Percentiles rank a stretch among this genome's conserved stretches.
Conservation (phyloP, 805 yeast species). For the Nakazawaea populi region DNA sequence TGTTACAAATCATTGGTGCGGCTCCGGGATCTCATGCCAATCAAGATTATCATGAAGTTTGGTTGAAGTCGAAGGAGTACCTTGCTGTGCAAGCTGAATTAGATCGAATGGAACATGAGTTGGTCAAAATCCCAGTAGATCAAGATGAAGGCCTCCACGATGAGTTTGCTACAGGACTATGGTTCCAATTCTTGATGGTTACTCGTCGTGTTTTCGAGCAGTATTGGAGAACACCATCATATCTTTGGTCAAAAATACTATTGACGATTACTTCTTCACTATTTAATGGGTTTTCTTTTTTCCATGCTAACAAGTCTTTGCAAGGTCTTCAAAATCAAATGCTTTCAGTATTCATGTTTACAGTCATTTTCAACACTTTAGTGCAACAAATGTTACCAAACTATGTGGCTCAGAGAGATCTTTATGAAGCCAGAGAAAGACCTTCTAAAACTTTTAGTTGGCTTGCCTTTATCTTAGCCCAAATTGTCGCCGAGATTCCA, state of each 20-base stretch:
- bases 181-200: no score
- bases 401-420: constrained; percentile 51
- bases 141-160: no score
- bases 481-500: constrained; percentile 54
- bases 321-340: constrained; percentile 55
- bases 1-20: not conserved
- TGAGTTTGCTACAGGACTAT: no score
- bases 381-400: constrained; percentile 59
- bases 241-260: constrained; percentile 42
- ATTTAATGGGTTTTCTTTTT: constrained; percentile 54
- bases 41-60: no score
- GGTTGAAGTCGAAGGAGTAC: no score
- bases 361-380: constrained; percentile 48
- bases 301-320: constrained; percentile 43
- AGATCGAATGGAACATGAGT: no score
- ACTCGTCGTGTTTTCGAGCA: constrained; percentile 19
- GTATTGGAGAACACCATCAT: constrained; percentile 42
- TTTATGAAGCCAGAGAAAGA: constrained; percentile 66
- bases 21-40: no score
- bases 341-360: constrained; percentile 54
- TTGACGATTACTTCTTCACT: constrained; percentile 37
- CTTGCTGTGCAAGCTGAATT: not conserved
- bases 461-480: constrained; percentile 51
- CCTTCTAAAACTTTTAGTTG: constrained; percentile 72
- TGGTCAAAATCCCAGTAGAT: no score